These are phyloP conservation scores for Fusarium mundagurra DNA, from an alignment of 2,329 filamentous ascomycete genomes.

Conservation along the genomic window DNA sequence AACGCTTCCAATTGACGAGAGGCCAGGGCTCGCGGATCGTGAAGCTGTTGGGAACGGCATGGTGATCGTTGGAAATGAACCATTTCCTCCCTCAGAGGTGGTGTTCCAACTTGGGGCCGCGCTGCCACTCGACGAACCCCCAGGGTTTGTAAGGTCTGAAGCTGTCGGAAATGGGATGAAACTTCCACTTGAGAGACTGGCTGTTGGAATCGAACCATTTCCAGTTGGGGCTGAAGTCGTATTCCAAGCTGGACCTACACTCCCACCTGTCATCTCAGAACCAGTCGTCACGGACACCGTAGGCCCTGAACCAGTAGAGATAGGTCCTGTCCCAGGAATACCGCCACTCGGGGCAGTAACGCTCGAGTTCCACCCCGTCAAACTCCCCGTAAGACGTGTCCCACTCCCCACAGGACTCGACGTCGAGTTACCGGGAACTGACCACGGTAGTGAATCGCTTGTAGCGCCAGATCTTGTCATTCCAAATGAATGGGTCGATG, in stretches of 20 bases:
- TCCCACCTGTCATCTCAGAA: not conserved
- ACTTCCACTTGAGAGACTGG: not conserved
- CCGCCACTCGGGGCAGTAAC: not conserved
- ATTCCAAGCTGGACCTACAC: not conserved
- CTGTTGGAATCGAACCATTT: not conserved
- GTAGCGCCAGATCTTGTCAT: constrained; percentile 8
- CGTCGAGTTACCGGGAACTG: constrained; percentile 20
- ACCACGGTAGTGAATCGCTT: constrained; percentile 12
- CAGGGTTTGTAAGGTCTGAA: not conserved
- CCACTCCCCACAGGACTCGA: constrained; percentile 4
- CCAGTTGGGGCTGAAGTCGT: not conserved
- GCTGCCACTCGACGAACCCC: not conserved
- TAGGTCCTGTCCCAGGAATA: not conserved
- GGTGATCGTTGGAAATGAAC: not conserved
- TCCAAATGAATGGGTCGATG: not conserved
- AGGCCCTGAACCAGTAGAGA: not conserved
- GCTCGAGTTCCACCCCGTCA: constrained; percentile 27
- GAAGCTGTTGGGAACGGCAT: not conserved
- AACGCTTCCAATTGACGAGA: too few species aligned
- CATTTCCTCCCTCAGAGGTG: not conserved
- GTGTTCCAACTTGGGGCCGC: not conserved
- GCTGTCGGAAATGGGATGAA: not conserved
- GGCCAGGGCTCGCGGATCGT: too few species aligned
- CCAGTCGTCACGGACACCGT: not conserved
- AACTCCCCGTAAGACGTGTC: constrained; percentile 18